phyloP scores from a whole-genome alignment of 108 stramenopile species.

The Parietichytrium sp. region DNA sequence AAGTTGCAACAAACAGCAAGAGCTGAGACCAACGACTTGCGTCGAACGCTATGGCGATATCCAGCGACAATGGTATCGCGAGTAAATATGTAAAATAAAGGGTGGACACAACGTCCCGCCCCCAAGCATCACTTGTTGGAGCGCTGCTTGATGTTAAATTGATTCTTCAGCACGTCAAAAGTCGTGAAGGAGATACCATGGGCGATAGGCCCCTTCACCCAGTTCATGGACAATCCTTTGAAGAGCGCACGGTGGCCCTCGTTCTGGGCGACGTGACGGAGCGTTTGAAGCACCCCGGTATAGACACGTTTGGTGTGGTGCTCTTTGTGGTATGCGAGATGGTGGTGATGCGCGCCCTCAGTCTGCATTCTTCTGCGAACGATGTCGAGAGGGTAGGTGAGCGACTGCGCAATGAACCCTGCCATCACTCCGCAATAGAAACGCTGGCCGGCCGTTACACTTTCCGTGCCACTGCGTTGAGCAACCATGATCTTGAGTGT shows the following conservation, averaged over 20 bases:
- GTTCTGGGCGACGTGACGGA: slow-evolving; percentile 67
- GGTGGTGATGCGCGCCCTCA: slow-evolving; percentile 47
- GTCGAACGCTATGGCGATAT: too few relatives aligned
- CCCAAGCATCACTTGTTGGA: too few relatives aligned
- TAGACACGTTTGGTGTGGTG: slow-evolving; percentile 42
- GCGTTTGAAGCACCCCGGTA: slow-evolving; percentile 51
- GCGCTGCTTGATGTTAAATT: neutral
- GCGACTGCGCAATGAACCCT: slow-evolving; percentile 81
- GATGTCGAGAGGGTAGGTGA: slow-evolving; percentile 90
- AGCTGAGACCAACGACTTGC: too few relatives aligned
- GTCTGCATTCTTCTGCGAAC: slow-evolving; percentile 94
- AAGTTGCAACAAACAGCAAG: too few relatives aligned
- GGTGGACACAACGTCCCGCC: too few relatives aligned
- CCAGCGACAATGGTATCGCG: too few relatives aligned
- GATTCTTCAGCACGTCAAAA: slow-evolving; percentile 75
- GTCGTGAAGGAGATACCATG: slow-evolving; percentile 90
- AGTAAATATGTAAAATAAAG: too few relatives aligned
- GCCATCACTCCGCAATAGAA: slow-evolving; percentile 82
- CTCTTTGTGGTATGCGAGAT: neutral
- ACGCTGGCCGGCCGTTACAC: slow-evolving; percentile 49
- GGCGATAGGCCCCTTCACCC: slow-evolving; percentile 93
- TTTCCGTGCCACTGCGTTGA: slow-evolving; percentile 53
- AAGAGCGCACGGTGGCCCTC: slow-evolving; percentile 89
- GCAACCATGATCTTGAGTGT: slow-evolving; percentile 76
- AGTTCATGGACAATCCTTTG: slow-evolving; percentile 94